Conservation (phyloP, 495 filamentous ascomycete genomes). For the Pseudomonodictys pantanalensis region DNA sequence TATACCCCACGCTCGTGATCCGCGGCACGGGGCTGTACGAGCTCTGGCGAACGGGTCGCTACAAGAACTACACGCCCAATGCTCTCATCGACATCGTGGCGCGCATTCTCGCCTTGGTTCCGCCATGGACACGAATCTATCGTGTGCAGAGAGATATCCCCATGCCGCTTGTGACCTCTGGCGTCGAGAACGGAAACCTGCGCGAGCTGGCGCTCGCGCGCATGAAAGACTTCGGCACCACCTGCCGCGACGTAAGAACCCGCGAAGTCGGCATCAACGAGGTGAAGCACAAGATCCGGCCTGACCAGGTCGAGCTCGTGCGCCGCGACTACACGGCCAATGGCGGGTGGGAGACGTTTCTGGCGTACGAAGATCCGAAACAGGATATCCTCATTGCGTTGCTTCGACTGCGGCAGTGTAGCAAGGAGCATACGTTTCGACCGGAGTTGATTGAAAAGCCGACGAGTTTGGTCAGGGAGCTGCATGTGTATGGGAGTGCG, state of each 20-base stretch:
- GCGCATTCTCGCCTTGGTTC: constrained; percentile 87
- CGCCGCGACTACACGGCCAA: constrained; percentile 93
- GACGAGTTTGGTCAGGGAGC: constrained; percentile 86
- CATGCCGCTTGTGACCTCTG: constrained; percentile 95
- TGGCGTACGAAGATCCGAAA: constrained; percentile 97
- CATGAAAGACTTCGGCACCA: constrained; percentile 98
- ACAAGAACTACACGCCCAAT: constrained; percentile 98
- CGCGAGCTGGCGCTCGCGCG: constrained; percentile 86
- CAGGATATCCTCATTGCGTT: constrained; percentile 96
- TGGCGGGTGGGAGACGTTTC: constrained; percentile 95
- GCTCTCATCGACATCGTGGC: constrained; percentile 93
- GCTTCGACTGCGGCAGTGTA: constrained; percentile 87
- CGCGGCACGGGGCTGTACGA: constrained; percentile 96
- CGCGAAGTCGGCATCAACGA: constrained; percentile 98
- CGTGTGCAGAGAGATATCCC: constrained; percentile 97
- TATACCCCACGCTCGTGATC: constrained; percentile 96
- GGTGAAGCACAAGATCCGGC: constrained; percentile 96
- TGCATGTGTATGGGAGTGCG: constrained; percentile 95
- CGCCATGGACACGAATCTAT: constrained; percentile 98
- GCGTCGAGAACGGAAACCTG: constrained; percentile 96
- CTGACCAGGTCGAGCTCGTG: constrained; percentile 94
- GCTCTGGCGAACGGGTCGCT: constrained; percentile 92
- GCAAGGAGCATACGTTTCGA: constrained; percentile 82
- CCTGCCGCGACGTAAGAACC: constrained; percentile 95
- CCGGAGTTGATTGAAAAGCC: constrained; percentile 80